Percentiles rank a stretch among this genome's conserved stretches.
phyloP scores from a whole-genome alignment of 345 rosid genomes.

The Balakata baccata region DNA sequence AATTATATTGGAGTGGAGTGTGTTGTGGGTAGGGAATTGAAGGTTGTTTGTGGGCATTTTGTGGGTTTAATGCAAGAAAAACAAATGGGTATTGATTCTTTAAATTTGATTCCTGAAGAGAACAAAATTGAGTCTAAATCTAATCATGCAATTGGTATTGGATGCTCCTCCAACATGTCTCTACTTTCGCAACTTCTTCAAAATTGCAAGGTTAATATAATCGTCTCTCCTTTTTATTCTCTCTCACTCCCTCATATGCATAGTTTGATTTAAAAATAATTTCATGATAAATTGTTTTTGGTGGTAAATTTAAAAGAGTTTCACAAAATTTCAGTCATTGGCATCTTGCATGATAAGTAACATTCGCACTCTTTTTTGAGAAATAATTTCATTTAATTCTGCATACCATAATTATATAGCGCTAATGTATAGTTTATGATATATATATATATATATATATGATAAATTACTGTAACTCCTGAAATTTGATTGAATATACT shows the following conservation, averaged over 20 bases:
- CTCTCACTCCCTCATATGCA: background rate
- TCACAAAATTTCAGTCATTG: too few relatives aligned
- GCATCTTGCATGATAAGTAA: too few relatives aligned
- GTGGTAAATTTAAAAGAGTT: too few relatives aligned
- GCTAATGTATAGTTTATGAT: too few relatives aligned
- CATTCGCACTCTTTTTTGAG: too few relatives aligned
- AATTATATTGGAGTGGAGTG: conserved; percentile 61
- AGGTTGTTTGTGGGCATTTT: conserved; percentile 51
- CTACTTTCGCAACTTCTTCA: conserved; percentile 38
- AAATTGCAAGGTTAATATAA: conserved; percentile 40
- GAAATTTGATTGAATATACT: too few relatives aligned
- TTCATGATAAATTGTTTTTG: too few relatives aligned
- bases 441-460: too few relatives aligned
- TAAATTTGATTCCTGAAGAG: conserved; percentile 31
- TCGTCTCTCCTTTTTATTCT: background rate
- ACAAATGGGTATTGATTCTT: conserved; percentile 13
- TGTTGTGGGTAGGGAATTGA: conserved; percentile 60
- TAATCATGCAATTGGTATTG: conserved; percentile 46
- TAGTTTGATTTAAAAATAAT: too few relatives aligned
- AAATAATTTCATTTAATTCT: background rate
- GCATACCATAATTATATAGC: too few relatives aligned
- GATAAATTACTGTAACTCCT: too few relatives aligned
- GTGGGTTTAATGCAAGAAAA: conserved; percentile 61
- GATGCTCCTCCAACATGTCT: conserved; percentile 36
- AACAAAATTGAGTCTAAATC: conserved; percentile 22